Evolutionary conservation across 2,329 filamentous ascomycete species (phyloP), one percentile per base, ranked within the genome.

Genomic region (Diaporthe longicolla): DNA sequence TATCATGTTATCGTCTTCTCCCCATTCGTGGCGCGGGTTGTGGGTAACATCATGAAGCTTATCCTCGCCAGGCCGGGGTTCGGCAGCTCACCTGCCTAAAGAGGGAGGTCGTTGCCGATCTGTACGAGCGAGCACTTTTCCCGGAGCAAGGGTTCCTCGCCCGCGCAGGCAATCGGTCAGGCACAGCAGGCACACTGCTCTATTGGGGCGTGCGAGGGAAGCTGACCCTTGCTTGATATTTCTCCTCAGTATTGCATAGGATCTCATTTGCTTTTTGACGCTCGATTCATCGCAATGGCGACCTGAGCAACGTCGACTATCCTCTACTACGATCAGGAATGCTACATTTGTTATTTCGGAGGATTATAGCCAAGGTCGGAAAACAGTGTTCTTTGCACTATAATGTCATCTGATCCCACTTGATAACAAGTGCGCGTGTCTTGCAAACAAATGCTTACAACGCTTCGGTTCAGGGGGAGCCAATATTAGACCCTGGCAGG

Each of bases 1-100:
- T 70, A 70, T 70, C 66, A 70, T 19, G 9, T 40, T 26, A 19
- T 21, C 15, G 24, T 32, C 19, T 70, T n/a, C 50, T 45, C 66
- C 40, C 24, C 35, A 35, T 57, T 54, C 50, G 10, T 29, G 63
- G 63, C 63, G 66, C 37, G 54, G 52, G 66, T 58, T 45, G 52
- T 70, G 52, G 66, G 40, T 57, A 58, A 4, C 52, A 15, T 48
- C 66, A 35, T 40, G 57, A 48, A 71, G 52, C 69, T 71, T 71
- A 63, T 71, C 69, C 45, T 9, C 15, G 32, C 45, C 40, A 43
- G 10, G 58, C 69, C 52, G 29, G 69, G 69, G 57, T 15, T 19
- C 8, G 40, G 8, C 1, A 24, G 24, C 4, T 50, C n/a, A 50
- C 69, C 45, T 54, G 32, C 57, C 57, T 26, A 54, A 61, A 29